Base-by-base conservation (phyloP, 805 yeast genomes). In the Lipomyces kockii region DNA sequence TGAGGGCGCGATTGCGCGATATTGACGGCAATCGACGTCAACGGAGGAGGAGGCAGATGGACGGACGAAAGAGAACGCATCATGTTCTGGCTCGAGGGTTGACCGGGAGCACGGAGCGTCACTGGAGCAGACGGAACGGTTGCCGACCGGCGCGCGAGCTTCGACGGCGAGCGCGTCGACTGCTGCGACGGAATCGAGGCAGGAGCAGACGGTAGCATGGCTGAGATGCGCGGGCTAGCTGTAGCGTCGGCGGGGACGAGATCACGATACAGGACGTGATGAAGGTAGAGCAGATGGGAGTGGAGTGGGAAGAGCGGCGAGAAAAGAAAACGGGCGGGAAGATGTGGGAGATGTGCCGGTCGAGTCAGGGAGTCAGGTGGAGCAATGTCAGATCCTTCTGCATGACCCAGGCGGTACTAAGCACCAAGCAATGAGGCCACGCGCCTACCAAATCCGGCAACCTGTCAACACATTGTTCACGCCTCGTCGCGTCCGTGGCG, bases 21-120 rank as follows among this genome's bases (percentile, higher is more conserved):
- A 57, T 68, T 68, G 58, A 68, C 67, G 5, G 66, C 53, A 54
- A 68, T 62, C 5, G 71, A 55, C 7, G 68, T 27, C 53, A 67
- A 68, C 35, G 72, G 72, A 34, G 72, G 72, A 51, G 72, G 72
- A 39, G 72, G 72, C 12, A 69, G 71, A 49, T 69, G 69, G 20
- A 69, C 72, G 27, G 72, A 69, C 8, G 72, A 66, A 29, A 69
- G 68, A 20, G 72, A 69, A 51, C 69, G 69, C 68, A 69, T 61
- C 53, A 69, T 69, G 58, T 69, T 69, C 29, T 46, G 60, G 25
- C 65, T 46, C 20, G 63, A 52, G 22, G 60, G 52, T 12, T 34
- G 29, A 46, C 17, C 53, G n/a, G 71, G 64, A 8, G 70, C 61
- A 25, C 66, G 57, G 25, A 62, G 58, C 20, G 68, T 39, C 8